Percentiles rank a stretch among this genome's conserved stretches.
Evolutionary conservation across 345 rosid genomes (phyloP).

Genomic region (Eucalyptus brandiana): DNA sequence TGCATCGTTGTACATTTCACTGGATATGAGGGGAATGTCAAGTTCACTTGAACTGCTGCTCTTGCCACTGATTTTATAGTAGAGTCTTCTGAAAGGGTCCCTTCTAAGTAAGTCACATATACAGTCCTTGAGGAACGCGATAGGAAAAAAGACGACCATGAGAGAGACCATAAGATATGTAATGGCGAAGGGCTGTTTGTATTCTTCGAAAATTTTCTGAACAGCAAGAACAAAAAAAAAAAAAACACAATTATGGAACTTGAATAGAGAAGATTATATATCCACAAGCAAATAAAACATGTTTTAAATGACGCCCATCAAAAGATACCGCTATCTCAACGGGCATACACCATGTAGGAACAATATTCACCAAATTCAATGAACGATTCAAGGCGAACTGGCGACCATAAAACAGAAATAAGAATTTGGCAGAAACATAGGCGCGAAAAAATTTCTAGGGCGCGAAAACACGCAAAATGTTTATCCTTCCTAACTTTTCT

Average conservation of each 20-base stretch:
- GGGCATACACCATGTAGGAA: background rate
- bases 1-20: background rate
- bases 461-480: background rate
- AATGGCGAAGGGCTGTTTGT: constrained; percentile 49
- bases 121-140: constrained; percentile 31
- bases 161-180: constrained; percentile 60
- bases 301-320: background rate
- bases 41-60: constrained; percentile 8
- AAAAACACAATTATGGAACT: background rate
- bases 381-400: background rate
- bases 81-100: background rate
- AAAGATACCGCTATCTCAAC: background rate
- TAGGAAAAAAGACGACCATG: constrained; percentile 46
- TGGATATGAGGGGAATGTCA: constrained; percentile 25
- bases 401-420: background rate
- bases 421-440: background rate
- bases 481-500: background rate
- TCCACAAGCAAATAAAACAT: background rate
- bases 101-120: constrained; percentile 6
- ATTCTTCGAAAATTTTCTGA: constrained; percentile 41
- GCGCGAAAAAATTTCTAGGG: background rate
- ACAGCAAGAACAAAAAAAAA: background rate
- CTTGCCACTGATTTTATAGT: background rate
- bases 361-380: background rate
- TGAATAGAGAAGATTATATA: background rate